Evolutionary conservation across 495 filamentous ascomycete genomes (phyloP).

Genomic region (Penicillium herquei): DNA sequence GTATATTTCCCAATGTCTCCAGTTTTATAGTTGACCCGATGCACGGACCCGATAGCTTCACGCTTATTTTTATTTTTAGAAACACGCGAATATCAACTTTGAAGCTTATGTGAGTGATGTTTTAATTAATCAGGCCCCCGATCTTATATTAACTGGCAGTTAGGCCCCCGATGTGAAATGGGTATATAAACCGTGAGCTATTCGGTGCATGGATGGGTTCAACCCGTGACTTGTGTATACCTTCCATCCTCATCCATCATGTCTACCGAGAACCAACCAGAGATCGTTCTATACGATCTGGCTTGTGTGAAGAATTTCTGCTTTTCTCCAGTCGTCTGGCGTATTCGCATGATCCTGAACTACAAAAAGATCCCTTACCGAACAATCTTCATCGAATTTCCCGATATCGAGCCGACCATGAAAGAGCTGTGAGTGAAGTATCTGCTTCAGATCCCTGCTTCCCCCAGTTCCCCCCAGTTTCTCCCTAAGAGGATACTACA

Average conservation of each 20-base stretch:
- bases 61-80: too few relatives aligned
- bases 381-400: conserved; percentile 42
- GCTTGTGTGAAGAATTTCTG: conserved; percentile 38
- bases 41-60: too few relatives aligned
- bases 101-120: too few relatives aligned
- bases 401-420: conserved; percentile 42
- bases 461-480: neutral
- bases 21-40: too few relatives aligned
- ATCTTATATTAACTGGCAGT: too few relatives aligned
- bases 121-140: too few relatives aligned
- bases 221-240: too few relatives aligned
- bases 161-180: too few relatives aligned
- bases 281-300: conserved; percentile 42
- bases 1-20: too few relatives aligned
- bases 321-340: conserved; percentile 43
- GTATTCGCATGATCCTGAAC: conserved; percentile 45
- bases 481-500: neutral
- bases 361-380: conserved; percentile 39
- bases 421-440: conserved; percentile 33
- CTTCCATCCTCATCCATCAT: conserved; percentile 9
- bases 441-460: conserved; percentile 7
- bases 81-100: too few relatives aligned
- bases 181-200: too few relatives aligned
- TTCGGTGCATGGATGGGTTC: too few relatives aligned
- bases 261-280: conserved; percentile 25